Percentiles rank a stretch among this genome's conserved stretches.
Evolutionary conservation across 768 basidiomycete genomes (phyloP).

Genomic region (Panellus pusillus): DNA sequence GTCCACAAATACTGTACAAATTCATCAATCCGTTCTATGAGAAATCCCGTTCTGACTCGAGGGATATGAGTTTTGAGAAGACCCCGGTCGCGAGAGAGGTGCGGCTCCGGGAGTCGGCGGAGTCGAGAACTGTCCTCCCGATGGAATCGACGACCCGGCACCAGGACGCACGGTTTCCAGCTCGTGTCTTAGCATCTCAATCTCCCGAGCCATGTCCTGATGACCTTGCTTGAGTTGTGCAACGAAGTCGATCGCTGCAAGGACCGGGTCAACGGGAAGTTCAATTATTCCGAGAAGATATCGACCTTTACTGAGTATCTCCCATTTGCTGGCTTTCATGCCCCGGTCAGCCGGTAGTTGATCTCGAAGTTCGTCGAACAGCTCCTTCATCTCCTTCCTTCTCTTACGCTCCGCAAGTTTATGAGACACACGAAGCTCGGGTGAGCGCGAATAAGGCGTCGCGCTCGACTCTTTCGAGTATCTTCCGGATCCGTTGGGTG

Average conservation of each 20-base stretch:
- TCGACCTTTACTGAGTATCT: conserved; percentile 93
- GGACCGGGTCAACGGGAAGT: conserved; percentile 12
- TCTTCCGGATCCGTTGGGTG: conserved; percentile 38
- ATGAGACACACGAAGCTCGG: conserved; percentile 92
- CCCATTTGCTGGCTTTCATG: conserved; percentile 99
- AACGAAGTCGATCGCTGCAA: conserved; percentile 85
- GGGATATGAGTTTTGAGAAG: conserved; percentile 60
- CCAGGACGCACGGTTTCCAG: conserved; percentile 61
- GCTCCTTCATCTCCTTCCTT: conserved; percentile 98
- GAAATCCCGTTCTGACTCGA: conserved; percentile 48
- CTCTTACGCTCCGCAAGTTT: conserved; percentile 97
- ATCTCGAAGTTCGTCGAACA: conserved; percentile 95
- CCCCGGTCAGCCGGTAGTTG: conserved; percentile 89
- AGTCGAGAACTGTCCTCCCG: conserved; percentile 41
- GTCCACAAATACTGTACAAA: conserved; percentile 18
- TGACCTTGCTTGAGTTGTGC: conserved; percentile 72
- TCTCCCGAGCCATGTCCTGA: conserved; percentile 75
- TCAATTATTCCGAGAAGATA: conserved; percentile 7
- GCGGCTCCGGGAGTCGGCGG: conserved; percentile 40
- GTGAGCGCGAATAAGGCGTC: conserved; percentile 93
- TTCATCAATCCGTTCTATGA: conserved; percentile 44
- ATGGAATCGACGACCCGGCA: no score
- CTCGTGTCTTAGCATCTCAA: conserved; percentile 78
- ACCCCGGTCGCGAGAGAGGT: conserved; percentile 54
- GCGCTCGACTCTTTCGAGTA: conserved; percentile 46